These are phyloP conservation scores for Vicia faba DNA, from an alignment of 306 rosid genomes.

Conservation along the genomic window DNA sequence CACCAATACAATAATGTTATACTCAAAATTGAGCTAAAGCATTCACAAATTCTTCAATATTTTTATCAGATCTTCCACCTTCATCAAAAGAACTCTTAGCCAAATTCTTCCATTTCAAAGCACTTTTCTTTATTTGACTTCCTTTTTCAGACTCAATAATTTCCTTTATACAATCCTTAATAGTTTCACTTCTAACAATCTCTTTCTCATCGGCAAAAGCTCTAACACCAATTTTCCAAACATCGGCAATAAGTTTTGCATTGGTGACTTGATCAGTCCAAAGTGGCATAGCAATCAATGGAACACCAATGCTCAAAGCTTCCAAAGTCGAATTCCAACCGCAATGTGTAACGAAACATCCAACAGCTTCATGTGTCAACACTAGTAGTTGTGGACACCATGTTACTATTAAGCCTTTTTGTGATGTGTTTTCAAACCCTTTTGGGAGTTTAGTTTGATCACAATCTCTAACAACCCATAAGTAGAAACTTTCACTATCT, in stretches of 20 bases:
- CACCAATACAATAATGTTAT: no score
- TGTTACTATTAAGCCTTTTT: constrained; percentile 25
- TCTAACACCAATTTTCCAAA: constrained; percentile 20
- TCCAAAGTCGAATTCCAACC: constrained; percentile 33
- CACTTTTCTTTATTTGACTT: constrained; percentile 1
- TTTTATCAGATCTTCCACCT: constrained; percentile 23
- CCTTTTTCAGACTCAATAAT: constrained; percentile 6
- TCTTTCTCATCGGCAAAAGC: constrained; percentile 24
- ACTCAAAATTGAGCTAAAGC: neutral
- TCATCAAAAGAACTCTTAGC: constrained; percentile 14
- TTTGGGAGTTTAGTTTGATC: constrained; percentile 17
- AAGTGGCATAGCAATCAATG: constrained; percentile 19
- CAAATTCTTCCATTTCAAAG: constrained; percentile 19
- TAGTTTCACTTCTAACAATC: constrained; percentile 19
- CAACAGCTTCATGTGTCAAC: constrained; percentile 6
- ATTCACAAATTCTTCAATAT: constrained; percentile 20
- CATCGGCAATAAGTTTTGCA: constrained; percentile 28
- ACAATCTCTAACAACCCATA: constrained; percentile 25
- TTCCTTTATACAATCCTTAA: constrained; percentile 9
- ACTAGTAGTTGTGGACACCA: constrained; percentile 29
- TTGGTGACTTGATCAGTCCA: constrained; percentile 30
- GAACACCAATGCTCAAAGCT: constrained; percentile 20
- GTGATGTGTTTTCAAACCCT: neutral
- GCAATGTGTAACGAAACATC: constrained; percentile 24
- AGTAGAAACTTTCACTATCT: constrained; percentile 2